These are phyloP conservation scores for Aristolochia californica DNA, from an alignment of 164 flowering plant genomes.

Conservation along the genomic window DNA sequence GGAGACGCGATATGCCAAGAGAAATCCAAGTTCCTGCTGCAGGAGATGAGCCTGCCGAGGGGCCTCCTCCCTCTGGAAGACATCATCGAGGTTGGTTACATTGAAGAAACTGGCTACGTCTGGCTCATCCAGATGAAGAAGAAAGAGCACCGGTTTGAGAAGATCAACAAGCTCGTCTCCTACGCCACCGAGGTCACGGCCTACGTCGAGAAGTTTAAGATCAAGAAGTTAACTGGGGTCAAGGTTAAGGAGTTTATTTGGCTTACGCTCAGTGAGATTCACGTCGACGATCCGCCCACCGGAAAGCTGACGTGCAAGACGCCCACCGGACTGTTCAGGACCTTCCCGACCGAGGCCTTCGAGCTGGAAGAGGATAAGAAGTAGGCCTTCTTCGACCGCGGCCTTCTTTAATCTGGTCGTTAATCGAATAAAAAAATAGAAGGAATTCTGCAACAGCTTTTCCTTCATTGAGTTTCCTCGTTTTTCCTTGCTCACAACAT, in stretches of 20 bases:
- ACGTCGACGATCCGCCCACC: slow-evolving; percentile 32
- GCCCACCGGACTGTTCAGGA: slow-evolving; percentile 38
- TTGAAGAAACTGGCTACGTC: slow-evolving; percentile 55
- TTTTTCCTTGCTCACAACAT: no score
- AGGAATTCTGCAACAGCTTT: no score
- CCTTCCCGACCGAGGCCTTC: slow-evolving; percentile 54
- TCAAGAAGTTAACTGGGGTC: slow-evolving; percentile 74
- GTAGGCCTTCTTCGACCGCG: no score
- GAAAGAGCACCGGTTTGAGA: slow-evolving; percentile 46
- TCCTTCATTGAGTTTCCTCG: no score
- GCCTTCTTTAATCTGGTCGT: no score
- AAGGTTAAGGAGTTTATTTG: slow-evolving; percentile 77
- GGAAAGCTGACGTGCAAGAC: slow-evolving; percentile 55
- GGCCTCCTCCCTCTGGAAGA: slow-evolving; percentile 63
- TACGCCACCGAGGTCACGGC: slow-evolving; percentile 70
- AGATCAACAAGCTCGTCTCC: slow-evolving; percentile 40
- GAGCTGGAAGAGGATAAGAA: slow-evolving; percentile 25
- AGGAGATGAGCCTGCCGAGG: slow-evolving; percentile 47
- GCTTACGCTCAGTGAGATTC: slow-evolving; percentile 45
- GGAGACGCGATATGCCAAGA: slow-evolving; percentile 51
- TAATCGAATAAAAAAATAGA: no score
- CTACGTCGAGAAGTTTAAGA: slow-evolving; percentile 35
- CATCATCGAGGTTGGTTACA: slow-evolving; percentile 47
- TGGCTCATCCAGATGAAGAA: slow-evolving; percentile 79
- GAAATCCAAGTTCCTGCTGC: slow-evolving; percentile 39